Evolutionary conservation across 306 rosid species (phyloP).

Genomic region (Acmispon strigosus): DNA sequence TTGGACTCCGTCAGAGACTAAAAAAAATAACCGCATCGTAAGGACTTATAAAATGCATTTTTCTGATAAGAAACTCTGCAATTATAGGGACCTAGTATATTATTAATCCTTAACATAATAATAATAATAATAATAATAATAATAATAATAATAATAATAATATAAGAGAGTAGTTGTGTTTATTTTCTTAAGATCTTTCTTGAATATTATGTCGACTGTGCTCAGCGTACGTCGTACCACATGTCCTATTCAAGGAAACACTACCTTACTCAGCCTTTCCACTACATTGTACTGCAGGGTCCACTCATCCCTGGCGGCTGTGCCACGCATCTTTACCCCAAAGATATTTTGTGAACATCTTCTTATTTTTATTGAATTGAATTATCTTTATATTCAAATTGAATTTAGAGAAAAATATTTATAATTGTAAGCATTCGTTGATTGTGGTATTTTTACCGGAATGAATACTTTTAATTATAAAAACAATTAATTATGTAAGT

Average conservation of each 20-base stretch:
- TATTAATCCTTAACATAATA: no score
- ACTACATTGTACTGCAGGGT: not conserved
- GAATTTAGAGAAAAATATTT: not conserved
- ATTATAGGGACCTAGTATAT: no score
- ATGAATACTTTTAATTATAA: no score
- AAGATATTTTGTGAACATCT: not conserved
- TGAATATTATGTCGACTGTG: not conserved
- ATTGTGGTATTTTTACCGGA: not conserved
- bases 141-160: no score
- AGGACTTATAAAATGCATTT: no score
- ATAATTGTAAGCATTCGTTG: not conserved
- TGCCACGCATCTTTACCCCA: not conserved
- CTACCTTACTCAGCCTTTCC: constrained; percentile 8
- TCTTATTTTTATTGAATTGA: not conserved
- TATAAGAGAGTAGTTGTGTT: no score
- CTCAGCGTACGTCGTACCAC: not conserved
- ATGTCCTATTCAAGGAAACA: constrained; percentile 42
- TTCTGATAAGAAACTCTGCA: no score
- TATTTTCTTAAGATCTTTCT: not conserved
- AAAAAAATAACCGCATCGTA: no score
- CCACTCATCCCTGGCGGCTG: not conserved
- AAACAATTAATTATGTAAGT: no score
- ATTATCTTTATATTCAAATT: no score
- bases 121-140: no score
- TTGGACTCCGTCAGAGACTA: no score